Conservation (phyloP, 2,329 filamentous ascomycete genomes). For the Ramularia endophylla region DNA sequence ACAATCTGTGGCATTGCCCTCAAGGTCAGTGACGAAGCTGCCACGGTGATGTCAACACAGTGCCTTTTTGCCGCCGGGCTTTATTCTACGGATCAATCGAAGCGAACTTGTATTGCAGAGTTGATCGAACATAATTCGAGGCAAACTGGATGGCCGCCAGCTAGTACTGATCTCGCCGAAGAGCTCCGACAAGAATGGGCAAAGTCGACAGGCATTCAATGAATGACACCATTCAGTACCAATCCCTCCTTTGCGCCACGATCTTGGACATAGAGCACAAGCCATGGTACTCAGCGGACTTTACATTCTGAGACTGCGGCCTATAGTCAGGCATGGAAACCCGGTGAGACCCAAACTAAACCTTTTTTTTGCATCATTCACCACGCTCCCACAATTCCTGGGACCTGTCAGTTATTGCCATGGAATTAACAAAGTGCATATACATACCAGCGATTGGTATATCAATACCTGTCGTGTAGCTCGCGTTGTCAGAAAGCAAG, state of each 20-base stretch:
- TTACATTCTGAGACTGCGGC: no score
- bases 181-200: constrained; percentile 22
- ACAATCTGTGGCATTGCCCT: constrained; percentile 48
- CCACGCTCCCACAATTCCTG: constrained; percentile 36
- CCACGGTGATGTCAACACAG: constrained; percentile 41
- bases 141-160: constrained; percentile 37
- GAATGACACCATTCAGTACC: no score
- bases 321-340: no score
- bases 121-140: constrained; percentile 35
- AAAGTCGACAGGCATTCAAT: constrained; percentile 8
- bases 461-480: constrained; percentile 46
- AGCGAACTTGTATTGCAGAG: constrained; percentile 34
- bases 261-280: no score
- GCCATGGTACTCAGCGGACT: no score
- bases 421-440: background rate
- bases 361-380: no score
- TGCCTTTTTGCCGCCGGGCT: constrained; percentile 40
- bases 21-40: constrained; percentile 37
- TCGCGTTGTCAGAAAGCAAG: constrained; percentile 41
- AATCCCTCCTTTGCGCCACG: no score
- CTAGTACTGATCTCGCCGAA: constrained; percentile 26
- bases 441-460: constrained; percentile 42
- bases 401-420: background rate
- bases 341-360: no score
- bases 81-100: constrained; percentile 35